Conservation (phyloP, 257 asterid species). For the Craterostigma plantagineum region DNA sequence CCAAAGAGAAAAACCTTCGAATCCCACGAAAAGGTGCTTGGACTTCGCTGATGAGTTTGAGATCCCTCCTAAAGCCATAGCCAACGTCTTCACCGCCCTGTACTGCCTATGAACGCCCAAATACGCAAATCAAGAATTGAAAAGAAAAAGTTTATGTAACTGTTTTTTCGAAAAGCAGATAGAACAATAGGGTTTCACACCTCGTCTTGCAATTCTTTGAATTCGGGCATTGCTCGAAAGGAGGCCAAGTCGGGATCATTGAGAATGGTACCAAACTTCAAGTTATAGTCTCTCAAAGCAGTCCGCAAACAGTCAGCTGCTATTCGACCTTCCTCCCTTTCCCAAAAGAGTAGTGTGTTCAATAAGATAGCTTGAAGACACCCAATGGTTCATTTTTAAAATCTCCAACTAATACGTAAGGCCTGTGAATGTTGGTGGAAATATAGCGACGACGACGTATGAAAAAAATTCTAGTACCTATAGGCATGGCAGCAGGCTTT, state of each 20-base stretch:
- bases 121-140: conserved; percentile 3
- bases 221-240: conserved; percentile 81
- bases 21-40: conserved; percentile 98
- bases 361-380: conserved; percentile 7
- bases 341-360: conserved; percentile 10
- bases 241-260: conserved; percentile 98
- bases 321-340: conserved; percentile 79
- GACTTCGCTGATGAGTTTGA: conserved; percentile 91
- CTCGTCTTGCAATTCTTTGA: conserved; percentile 93
- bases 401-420: too few species aligned
- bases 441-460: too few species aligned
- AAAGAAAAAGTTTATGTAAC: conserved; percentile 5
- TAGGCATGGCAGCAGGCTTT: conserved; percentile 98
- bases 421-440: too few species aligned
- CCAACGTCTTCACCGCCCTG: conserved; percentile 95
- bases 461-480: conserved; percentile 25
- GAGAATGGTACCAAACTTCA: conserved; percentile 78
- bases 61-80: conserved; percentile 81
- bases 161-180: neutral
- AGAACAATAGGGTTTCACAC: conserved; percentile 17
- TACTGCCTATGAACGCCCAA: conserved; percentile 38
- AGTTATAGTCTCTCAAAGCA: conserved; percentile 74
- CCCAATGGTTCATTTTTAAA: conserved; percentile 11
- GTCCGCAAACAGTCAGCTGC: conserved; percentile 81
- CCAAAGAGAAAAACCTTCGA: conserved; percentile 75